These are phyloP conservation scores for Stephanodiscus triporus DNA, from an alignment of 108 stramenopile genomes.

Conservation along the genomic window DNA sequence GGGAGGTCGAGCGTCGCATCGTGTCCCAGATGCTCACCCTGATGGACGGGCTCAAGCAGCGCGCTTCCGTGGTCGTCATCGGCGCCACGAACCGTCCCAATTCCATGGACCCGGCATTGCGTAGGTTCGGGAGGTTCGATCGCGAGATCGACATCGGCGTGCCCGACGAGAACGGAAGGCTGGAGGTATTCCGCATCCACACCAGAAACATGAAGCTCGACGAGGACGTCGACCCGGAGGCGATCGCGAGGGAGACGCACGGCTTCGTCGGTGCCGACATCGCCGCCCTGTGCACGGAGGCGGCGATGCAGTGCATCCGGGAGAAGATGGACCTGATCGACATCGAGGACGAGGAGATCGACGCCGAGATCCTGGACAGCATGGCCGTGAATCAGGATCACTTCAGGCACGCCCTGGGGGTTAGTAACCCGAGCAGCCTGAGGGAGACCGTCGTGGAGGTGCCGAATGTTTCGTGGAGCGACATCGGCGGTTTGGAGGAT, in stretches of 20 bases:
- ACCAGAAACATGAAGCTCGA: constrained; percentile 99
- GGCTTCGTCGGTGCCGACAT: constrained; percentile 99
- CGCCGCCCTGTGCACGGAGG: constrained; percentile 99
- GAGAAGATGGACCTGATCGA: constrained; percentile 99
- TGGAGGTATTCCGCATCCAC: constrained; percentile 99
- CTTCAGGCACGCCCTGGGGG: constrained; percentile 96
- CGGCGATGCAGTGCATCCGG: constrained; percentile 99
- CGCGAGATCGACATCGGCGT: constrained; percentile 99
- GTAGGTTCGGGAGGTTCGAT: constrained; percentile 99
- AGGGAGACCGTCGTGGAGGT: constrained; percentile 99
- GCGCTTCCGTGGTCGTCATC: constrained; percentile 96
- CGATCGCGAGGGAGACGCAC: constrained; percentile 97
- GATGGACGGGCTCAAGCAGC: constrained; percentile 99
- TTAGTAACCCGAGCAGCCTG: constrained; percentile 97
- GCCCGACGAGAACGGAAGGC: constrained; percentile 98
- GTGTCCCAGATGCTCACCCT: constrained; percentile 98
- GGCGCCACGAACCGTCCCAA: constrained; percentile 98
- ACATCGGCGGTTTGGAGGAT: constrained; percentile 99
- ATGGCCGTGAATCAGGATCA: constrained; percentile 99
- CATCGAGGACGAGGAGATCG: constrained; percentile 99
- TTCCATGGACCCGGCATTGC: constrained; percentile 95
- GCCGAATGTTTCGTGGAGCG: constrained; percentile 97
- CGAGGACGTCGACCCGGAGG: constrained; percentile 98
- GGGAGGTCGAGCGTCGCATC: constrained; percentile 99
- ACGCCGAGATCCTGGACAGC: constrained; percentile 98